Evolutionary conservation across 2,329 filamentous ascomycete species (phyloP).

Genomic region (Fusarium napiforme): DNA sequence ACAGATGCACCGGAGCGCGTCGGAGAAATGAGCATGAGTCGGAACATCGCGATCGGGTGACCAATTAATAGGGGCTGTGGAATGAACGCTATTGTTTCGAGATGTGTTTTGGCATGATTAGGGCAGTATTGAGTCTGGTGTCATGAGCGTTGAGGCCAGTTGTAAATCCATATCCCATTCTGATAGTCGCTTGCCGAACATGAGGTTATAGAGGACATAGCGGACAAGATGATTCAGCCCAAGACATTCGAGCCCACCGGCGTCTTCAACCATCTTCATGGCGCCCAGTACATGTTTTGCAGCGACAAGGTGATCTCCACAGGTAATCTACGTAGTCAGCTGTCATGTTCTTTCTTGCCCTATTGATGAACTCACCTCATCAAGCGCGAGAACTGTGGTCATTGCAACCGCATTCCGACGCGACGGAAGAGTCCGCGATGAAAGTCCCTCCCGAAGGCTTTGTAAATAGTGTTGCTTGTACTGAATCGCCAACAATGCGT

Average conservation of each 20-base stretch:
- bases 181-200: constrained; percentile 9
- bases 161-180: constrained; percentile 1
- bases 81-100: neutral
- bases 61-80: neutral
- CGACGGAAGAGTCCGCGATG: neutral
- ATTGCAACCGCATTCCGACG: constrained; percentile 3
- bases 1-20: neutral
- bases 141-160: neutral
- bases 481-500: neutral
- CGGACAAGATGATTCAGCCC: neutral
- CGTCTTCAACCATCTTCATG: neutral
- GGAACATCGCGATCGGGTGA: neutral
- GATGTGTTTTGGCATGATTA: neutral
- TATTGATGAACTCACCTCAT: neutral
- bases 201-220: constrained; percentile 1
- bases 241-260: neutral
- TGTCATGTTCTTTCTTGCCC: fast-evolving
- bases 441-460: neutral
- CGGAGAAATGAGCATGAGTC: neutral
- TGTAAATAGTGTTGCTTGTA: constrained; percentile 5
- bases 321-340: neutral
- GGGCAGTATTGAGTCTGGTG: neutral
- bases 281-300: constrained; percentile 14
- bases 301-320: constrained; percentile 3
- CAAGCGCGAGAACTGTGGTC: neutral